phyloP scores from a whole-genome alignment of 1,284 basidiomycete genomes.

The Takashimella tepidaria region DNA sequence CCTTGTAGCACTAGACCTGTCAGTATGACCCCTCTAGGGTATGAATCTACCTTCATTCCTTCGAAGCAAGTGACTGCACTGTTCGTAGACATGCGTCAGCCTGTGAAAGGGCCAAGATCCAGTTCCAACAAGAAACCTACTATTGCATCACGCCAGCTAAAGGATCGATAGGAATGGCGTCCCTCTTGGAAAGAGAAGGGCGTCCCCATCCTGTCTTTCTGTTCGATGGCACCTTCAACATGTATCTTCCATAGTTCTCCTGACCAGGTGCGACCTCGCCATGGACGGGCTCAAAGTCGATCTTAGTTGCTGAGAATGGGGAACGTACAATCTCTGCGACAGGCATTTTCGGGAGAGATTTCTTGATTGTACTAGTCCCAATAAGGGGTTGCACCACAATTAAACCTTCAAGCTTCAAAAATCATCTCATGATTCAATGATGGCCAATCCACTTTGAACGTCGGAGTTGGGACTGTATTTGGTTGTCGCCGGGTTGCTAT shows the following conservation, averaged over 20 bases:
- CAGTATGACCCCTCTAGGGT: background rate
- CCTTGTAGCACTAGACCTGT: constrained; percentile 32
- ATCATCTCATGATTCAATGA: no score
- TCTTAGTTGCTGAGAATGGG: background rate
- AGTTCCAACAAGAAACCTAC: background rate
- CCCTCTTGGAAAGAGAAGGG: constrained; percentile 27
- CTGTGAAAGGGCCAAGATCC: no score
- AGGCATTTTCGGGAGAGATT: no score
- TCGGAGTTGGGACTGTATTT: no score
- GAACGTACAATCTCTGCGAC: background rate
- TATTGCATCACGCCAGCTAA: constrained; percentile 35
- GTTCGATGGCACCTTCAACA: constrained; percentile 38
- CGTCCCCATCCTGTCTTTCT: constrained; percentile 35
- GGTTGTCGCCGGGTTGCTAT: no score
- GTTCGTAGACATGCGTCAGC: background rate
- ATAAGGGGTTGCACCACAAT: no score
- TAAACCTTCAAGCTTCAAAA: no score
- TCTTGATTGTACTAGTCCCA: no score
- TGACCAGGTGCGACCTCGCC: constrained; percentile 17
- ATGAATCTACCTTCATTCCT: constrained; percentile 35
- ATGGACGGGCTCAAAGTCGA: background rate
- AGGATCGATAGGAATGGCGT: constrained; percentile 28
- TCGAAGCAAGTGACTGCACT: constrained; percentile 38
- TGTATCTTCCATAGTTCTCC: constrained; percentile 34
- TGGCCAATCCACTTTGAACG: no score